Conservation (phyloP, 495 filamentous ascomycete species). For the Collariella sp. region DNA sequence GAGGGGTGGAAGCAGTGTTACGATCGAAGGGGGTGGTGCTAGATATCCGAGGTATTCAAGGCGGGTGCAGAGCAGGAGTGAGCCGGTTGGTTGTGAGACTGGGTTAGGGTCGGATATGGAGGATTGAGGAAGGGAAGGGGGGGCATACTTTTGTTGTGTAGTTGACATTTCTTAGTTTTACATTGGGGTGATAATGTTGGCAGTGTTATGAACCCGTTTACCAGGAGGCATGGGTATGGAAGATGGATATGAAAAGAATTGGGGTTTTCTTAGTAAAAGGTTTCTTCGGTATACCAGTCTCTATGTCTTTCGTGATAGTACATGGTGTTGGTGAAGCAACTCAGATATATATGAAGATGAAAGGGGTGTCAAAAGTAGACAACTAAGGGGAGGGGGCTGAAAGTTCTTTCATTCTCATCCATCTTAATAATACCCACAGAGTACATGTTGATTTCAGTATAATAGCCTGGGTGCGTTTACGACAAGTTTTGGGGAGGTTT, state of each 20-base stretch:
- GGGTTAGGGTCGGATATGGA: background rate
- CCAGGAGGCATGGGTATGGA: background rate
- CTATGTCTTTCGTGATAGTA: too few relatives aligned
- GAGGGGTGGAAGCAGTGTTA: background rate
- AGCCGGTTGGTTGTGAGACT: slow-evolving; percentile 12
- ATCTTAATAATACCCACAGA: too few relatives aligned
- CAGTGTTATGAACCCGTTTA: too few relatives aligned
- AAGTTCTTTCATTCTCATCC: too few relatives aligned
- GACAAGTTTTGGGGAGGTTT: too few relatives aligned
- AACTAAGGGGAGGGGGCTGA: too few relatives aligned
- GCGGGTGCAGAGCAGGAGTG: slow-evolving; percentile 29
- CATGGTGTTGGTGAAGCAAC: too few relatives aligned
- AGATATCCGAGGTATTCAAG: slow-evolving; percentile 25
- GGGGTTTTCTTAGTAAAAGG: background rate
- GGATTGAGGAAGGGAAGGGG: background rate
- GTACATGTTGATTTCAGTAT: too few relatives aligned
- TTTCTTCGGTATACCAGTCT: too few relatives aligned
- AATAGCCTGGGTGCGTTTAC: too few relatives aligned
- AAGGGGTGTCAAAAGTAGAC: too few relatives aligned
- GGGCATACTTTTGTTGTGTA: background rate
- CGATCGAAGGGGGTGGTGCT: background rate
- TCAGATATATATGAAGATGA: too few relatives aligned
- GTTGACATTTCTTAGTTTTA: background rate
- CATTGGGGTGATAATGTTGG: background rate
- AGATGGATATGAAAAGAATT: background rate